Conservation (phyloP, 2,329 filamentous ascomycete species). For the Phaeophleospora eucalypticola region DNA sequence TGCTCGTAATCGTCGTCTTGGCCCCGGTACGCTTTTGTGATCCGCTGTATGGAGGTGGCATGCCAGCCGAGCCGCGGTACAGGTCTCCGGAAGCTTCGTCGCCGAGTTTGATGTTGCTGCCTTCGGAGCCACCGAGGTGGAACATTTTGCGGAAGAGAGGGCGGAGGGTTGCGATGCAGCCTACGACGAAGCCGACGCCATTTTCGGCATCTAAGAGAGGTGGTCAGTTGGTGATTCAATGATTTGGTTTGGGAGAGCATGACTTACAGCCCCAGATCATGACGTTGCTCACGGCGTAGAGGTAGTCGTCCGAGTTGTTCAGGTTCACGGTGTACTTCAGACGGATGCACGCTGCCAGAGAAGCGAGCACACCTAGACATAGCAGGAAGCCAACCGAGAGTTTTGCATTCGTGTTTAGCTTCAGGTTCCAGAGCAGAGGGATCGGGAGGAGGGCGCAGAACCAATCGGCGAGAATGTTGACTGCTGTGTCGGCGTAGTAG, state of each 20-base stretch:
- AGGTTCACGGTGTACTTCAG: slow-evolving; percentile 36
- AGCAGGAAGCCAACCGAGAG: slow-evolving; percentile 37
- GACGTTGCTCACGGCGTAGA: slow-evolving; percentile 33
- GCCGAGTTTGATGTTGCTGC: slow-evolving; percentile 10
- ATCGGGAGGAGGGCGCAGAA: slow-evolving; percentile 37
- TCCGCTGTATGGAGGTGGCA: slow-evolving; percentile 5
- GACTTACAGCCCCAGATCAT: slow-evolving; percentile 34
- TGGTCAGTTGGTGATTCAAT: background rate
- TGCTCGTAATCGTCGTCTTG: slow-evolving; percentile 15
- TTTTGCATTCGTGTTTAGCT: slow-evolving; percentile 40
- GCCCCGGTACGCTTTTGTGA: background rate
- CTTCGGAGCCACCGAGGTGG: slow-evolving; percentile 14
- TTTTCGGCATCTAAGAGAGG: slow-evolving; percentile 29
- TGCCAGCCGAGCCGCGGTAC: slow-evolving; percentile 4
- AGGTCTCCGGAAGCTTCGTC: slow-evolving; percentile 1
- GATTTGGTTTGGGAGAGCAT: background rate
- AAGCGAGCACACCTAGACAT: slow-evolving; percentile 34
- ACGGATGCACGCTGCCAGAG: slow-evolving; percentile 33
- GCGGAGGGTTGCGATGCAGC: slow-evolving; percentile 33
- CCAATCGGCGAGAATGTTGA: slow-evolving; percentile 38
- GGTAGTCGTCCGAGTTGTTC: slow-evolving; percentile 31
- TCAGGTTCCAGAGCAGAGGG: slow-evolving; percentile 41
- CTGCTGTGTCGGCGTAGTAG: slow-evolving; percentile 35
- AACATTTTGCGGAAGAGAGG: slow-evolving; percentile 32
- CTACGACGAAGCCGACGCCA: slow-evolving; percentile 35